Evolutionary conservation across 2,329 filamentous ascomycete genomes (phyloP).

Genomic region (Sordariomycetes sp.): DNA sequence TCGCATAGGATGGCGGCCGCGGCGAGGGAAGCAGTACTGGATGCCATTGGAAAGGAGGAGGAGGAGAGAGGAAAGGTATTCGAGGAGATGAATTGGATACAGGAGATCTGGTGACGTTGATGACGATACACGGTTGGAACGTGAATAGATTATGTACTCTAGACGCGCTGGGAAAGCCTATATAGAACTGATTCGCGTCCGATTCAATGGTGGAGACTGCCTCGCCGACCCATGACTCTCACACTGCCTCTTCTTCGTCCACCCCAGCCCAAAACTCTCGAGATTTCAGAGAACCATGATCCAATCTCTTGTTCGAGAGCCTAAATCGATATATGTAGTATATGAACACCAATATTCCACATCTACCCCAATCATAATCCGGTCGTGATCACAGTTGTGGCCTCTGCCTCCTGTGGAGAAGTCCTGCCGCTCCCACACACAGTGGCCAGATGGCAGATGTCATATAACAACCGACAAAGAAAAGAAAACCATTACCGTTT

Average conservation of each 20-base stretch:
- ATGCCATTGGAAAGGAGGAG: constrained; percentile 30
- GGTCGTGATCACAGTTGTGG: too few relatives aligned
- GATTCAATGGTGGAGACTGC: not conserved
- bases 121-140: not conserved
- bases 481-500: not conserved
- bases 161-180: not conserved
- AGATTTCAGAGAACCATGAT: too few relatives aligned
- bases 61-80: constrained; percentile 26
- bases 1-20: constrained; percentile 47
- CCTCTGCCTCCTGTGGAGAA: too few relatives aligned
- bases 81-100: constrained; percentile 34
- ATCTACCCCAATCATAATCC: too few relatives aligned
- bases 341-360: too few relatives aligned
- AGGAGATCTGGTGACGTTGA: constrained; percentile 45
- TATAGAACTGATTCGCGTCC: not conserved
- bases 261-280: too few relatives aligned
- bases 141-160: not conserved
- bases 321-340: too few relatives aligned
- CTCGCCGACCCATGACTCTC: not conserved
- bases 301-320: too few relatives aligned
- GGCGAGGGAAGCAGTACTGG: constrained; percentile 39
- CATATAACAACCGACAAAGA: not conserved
- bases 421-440: too few relatives aligned
- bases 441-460: not conserved
- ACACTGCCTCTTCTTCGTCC: too few relatives aligned